Percentiles rank a stretch among this genome's conserved stretches.
Conservation (phyloP, 345 rosid species). For the Trapa incisa region DNA sequence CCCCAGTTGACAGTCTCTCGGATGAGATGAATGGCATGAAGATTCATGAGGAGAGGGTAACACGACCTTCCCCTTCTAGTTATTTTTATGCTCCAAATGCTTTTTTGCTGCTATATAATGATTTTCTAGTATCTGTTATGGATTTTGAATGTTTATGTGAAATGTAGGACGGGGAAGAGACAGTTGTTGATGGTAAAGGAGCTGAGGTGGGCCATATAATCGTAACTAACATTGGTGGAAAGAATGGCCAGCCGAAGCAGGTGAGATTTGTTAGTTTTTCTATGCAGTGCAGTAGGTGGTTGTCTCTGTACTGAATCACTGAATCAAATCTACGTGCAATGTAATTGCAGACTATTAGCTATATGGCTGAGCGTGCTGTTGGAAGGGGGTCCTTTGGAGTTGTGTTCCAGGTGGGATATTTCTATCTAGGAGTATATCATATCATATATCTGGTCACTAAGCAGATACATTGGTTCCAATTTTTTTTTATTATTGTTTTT, state of each 20-base stretch:
- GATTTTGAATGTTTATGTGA: neutral
- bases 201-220: conserved; percentile 55
- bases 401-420: conserved; percentile 63
- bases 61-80: neutral
- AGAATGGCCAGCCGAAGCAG: conserved; percentile 39
- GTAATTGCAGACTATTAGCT: conserved; percentile 70
- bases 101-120: neutral
- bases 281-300: conserved; percentile 14
- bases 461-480: neutral
- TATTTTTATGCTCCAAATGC: neutral
- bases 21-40: conserved; percentile 86
- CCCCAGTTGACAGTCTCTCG: conserved; percentile 67
- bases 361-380: conserved; percentile 95
- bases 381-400: conserved; percentile 96
- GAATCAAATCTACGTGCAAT: conserved; percentile 3
- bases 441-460: neutral
- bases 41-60: conserved; percentile 79
- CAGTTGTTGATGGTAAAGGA: conserved; percentile 76
- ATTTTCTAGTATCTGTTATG: neutral
- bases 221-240: conserved; percentile 38
- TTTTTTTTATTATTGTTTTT: neutral
- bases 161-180: conserved; percentile 73
- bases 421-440: neutral
- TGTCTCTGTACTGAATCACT: neutral
- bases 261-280: conserved; percentile 10